Conservation (phyloP, 75 land plant genomes). For the Selaginella moellendorffii region DNA sequence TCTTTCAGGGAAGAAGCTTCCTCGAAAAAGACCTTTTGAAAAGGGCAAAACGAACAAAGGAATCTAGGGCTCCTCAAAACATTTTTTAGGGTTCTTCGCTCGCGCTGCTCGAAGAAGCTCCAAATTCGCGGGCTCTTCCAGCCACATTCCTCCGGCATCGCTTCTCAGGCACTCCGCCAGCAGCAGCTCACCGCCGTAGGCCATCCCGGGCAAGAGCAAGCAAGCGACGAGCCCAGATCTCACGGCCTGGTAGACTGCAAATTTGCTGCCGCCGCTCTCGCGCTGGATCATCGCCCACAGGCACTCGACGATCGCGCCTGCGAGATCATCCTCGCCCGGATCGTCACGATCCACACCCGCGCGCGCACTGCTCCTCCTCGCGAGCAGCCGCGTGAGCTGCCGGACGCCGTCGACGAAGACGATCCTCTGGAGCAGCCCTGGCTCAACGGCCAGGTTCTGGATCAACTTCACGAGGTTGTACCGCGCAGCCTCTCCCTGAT, state of each 20-base stretch:
- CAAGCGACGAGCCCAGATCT: neutral
- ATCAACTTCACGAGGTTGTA: neutral
- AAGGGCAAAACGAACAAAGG: too few species aligned
- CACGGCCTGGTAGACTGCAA: neutral
- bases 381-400: neutral
- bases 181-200: neutral
- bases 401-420: neutral
- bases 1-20: too few species aligned
- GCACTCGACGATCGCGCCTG: neutral
- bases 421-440: neutral
- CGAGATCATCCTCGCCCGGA: neutral
- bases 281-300: neutral
- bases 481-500: neutral
- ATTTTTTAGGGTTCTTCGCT: too few species aligned
- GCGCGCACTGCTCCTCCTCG: neutral
- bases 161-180: neutral
- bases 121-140: neutral
- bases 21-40: too few species aligned
- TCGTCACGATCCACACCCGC: too few species aligned
- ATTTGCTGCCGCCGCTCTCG: neutral
- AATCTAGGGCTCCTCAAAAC: too few species aligned
- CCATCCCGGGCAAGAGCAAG: neutral
- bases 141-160: neutral
- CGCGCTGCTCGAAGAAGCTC: too few species aligned
- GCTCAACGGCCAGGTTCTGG: neutral